Evolutionary conservation across 495 filamentous ascomycete genomes (phyloP), one percentile per base, ranked within the genome.

Genomic region (Trichoderma orchidacearum): DNA sequence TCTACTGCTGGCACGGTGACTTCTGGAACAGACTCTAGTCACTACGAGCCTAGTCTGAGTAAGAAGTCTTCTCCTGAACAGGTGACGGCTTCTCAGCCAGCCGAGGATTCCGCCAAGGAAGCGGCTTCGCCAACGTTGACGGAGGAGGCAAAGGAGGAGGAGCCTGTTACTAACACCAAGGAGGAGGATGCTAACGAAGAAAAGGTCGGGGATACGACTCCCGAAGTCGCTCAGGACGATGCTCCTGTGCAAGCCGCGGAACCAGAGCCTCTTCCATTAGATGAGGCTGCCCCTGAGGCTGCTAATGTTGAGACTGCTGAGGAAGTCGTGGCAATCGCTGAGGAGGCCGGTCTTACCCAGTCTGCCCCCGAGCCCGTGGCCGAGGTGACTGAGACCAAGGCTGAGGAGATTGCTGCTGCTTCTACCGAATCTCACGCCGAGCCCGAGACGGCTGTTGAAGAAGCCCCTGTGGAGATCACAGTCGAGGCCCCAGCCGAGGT

Each of bases 241-340:
- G 31, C 36, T 17, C 11, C 28, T 61, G 51, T 45, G 27, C 1
- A 53, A 57, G 36, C 55, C 27, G 30, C 57, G 53, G 21, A 54
- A 36, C 29, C 45, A 2, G 63, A 59, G 31, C 51, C 51, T 52
- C 38, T 56, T 25, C 60, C 63, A 9, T 57, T 64, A n/a, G 59
- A 66, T 13, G 62, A 61, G 12, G 57, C 70, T 17, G 67, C 68
- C 12, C 58, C 62, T 6, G 59, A 61, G 30, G 64, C 61, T 18
- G 68, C 67, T 38, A 58, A 70, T 29, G 53, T 56, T 15, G 66
- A 64, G 34, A 69, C 66, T 7, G 62, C 64, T 4, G 66, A 73
- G 35, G 55, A 63, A 30, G 63, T 59, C 17, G 56, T 66, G 6
- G 56, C 65, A 9, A 57, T 54, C 1, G 63, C 66, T 2, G 63